These are phyloP conservation scores for Emergomyces orientalis DNA, from an alignment of 2,329 filamentous ascomycete genomes.

Conservation along the genomic window DNA sequence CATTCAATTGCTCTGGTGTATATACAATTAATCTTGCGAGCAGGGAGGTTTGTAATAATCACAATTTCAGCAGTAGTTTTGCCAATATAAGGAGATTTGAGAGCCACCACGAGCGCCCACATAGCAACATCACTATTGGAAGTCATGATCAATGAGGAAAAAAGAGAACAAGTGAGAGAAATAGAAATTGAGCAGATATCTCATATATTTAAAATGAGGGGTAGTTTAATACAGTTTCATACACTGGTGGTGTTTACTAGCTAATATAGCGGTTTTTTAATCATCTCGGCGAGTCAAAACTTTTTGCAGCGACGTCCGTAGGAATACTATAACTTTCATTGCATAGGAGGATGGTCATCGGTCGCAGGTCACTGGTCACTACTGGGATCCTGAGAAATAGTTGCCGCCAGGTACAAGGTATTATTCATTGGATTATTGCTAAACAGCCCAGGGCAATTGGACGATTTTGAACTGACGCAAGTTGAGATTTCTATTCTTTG, in stretches of 20 bases:
- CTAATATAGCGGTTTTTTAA: background rate
- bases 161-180: background rate
- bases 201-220: background rate
- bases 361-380: too few species aligned
- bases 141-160: background rate
- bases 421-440: too few species aligned
- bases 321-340: too few species aligned
- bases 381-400: too few species aligned
- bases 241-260: background rate
- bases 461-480: too few species aligned
- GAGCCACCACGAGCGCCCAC: background rate
- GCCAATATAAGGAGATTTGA: background rate
- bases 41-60: background rate
- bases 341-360: too few species aligned
- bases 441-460: too few species aligned
- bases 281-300: background rate
- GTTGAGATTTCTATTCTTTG: too few species aligned
- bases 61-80: background rate
- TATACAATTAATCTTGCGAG: background rate
- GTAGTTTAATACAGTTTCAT: background rate
- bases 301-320: background rate
- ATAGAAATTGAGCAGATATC: background rate
- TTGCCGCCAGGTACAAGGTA: too few species aligned
- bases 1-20: conserved; percentile 1
- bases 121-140: background rate